Base-by-base conservation (phyloP, 2,329 filamentous ascomycete species). In the Tolypocladium capitatum region DNA sequence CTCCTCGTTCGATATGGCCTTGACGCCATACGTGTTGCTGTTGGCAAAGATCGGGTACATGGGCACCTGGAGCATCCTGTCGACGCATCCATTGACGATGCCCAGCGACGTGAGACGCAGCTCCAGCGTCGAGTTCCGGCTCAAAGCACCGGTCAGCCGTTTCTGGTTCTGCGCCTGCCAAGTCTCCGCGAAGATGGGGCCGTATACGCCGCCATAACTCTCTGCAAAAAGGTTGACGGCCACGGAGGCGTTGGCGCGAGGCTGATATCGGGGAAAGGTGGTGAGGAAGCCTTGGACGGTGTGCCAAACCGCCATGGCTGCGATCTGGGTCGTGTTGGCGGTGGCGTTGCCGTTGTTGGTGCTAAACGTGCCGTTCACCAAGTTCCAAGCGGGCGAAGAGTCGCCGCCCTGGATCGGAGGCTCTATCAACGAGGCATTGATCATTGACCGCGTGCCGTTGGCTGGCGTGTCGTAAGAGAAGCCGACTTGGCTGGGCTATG, bases 31-130 rank as follows among this genome's bases (percentile, higher is more conserved):
- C 0, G 81, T 79, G 58, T 85, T 86, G 58, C 78, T 76, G 49
- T 71, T 70, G 10, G 76, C 75, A 60, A 81, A 82, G 8, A 63
- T 58, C 1, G 78, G 72, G 52, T 76, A 80, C 54, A 65, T 76
- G 3, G 75, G 73, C 4, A 69, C 68, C 63, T 87, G 81, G 1
- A 80, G 69, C 30, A 79, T 60, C 54, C 76, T 71, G 57, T 89
- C 85, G 33, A 88, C 68, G 53, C 82, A 78, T 13, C 83, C 84
- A 60, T 88, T 86, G 49, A 86, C 68, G 49, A 89, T 83, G 21
- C 83, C 83, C 0, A 88, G 63, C 0, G 82, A 77, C 14, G 67
- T 68, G 9, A 88, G 68, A 47, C 75, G 73, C 44, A 85, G 76
- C 30, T 78, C 72, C 11, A 83, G 63, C 2, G 76, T 80, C 33